Evolutionary conservation across 345 rosid genomes (phyloP), one percentile per base, ranked within the genome.

Genomic region (Melaleuca alternifolia): DNA sequence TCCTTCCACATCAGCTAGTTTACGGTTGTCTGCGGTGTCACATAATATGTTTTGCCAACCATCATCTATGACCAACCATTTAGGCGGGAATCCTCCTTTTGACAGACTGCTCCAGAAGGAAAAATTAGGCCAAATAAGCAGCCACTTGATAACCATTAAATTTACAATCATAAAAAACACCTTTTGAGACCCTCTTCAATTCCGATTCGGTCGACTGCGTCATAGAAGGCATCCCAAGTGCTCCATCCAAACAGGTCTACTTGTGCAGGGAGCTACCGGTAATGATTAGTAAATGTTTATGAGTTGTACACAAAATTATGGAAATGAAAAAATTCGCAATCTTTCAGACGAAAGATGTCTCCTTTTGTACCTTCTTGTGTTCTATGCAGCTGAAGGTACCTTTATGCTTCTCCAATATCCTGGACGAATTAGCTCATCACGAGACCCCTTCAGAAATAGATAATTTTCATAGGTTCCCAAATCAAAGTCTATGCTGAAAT

Each of bases 141-240:
- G 26, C 79, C 23, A 4, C 81, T 37, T 37, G 37, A 37, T 1
- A 37, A 20, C 81, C 48, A 33, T 33, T 37, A 37, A 71, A 65
- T 33, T 4, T 33, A 37, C 48, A 20, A 18, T 71, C 24, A 37
- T 20, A 18, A 71, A 18, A 71, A 37, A 16, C 33, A 94, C 95
- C 97, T 91, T 37, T 90, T 90, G 90, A 95, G 95, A 51, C 95
- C 95, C 84, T 94, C 91, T 89, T 89, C 87, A 85, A 93, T 92
- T 86, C 93, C 94, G 3, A 77, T 91, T 23, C 92, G 93, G 85
- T 89, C 85, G 33, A 94, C 96, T 79, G 90, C 88, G 0, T 87
- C 76, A 52, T 95, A 94, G 82, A 95, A 94, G 24, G 96, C 95
- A 91, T 95, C 98, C 98, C 95, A 94, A 30, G 95, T 94, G 91